Conservation (phyloP, 495 filamentous ascomycete genomes). For the Sabuloglossum arenarium region DNA sequence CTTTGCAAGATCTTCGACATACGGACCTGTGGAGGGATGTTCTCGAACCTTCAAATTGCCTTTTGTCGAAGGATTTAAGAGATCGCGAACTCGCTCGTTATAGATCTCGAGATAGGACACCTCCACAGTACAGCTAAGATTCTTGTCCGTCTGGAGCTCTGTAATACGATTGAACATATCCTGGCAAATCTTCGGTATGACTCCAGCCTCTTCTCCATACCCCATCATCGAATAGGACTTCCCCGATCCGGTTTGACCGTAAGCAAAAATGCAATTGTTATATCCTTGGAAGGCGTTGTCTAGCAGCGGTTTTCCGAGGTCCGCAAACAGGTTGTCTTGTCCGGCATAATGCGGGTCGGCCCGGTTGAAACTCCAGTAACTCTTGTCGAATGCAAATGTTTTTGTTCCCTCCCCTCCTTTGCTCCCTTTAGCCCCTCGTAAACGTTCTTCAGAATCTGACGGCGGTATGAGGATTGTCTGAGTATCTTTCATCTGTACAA, state of each 20-base stretch:
- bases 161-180: conserved; percentile 86
- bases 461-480: conserved; percentile 79
- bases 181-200: conserved; percentile 95
- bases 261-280: conserved; percentile 99
- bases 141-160: conserved; percentile 47
- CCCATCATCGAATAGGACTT: conserved; percentile 99
- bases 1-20: conserved; percentile 95
- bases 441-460: conserved; percentile 35
- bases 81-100: conserved; percentile 92
- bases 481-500: conserved; percentile 83
- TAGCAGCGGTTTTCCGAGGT: conserved; percentile 75
- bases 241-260: conserved; percentile 94
- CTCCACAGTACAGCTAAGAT: conserved; percentile 77
- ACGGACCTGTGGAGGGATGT: conserved; percentile 91
- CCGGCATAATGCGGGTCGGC: conserved; percentile 65
- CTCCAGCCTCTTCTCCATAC: conserved; percentile 86
- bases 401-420: conserved; percentile 63
- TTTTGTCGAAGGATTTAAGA: conserved; percentile 90
- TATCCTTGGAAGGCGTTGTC: conserved; percentile 98
- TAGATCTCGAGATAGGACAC: conserved; percentile 99
- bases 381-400: conserved; percentile 85
- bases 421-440: conserved; percentile 30
- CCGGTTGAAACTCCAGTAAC: conserved; percentile 94
- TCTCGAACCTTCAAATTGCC: conserved; percentile 94
- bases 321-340: conserved; percentile 70